Evolutionary conservation across 208 protist genomes (phyloP).

Genomic region (Trypanosoma cruzi): DNA sequence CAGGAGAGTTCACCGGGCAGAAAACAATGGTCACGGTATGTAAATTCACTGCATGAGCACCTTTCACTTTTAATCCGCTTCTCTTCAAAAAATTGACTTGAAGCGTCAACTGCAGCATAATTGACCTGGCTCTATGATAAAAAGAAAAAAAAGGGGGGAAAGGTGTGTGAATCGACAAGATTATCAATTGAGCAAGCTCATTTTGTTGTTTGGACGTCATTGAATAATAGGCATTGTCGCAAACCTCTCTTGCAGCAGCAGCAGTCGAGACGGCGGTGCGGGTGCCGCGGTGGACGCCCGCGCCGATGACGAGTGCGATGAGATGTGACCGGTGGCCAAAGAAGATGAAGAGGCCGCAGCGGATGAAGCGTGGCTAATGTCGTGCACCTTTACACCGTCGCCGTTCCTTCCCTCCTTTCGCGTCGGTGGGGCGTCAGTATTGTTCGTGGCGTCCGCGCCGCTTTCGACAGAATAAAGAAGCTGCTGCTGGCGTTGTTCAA

Average conservation of each 20-base stretch:
- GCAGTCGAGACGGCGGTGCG: conserved; percentile 11
- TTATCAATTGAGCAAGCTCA: neutral
- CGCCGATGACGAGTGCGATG: conserved; percentile 1
- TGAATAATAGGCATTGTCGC: conserved; percentile 13
- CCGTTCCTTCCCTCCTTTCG: neutral
- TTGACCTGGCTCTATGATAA: neutral
- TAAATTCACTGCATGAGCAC: too few relatives aligned
- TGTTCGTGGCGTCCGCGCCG: neutral
- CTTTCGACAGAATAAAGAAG: neutral
- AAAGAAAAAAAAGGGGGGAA: neutral
- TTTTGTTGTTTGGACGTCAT: neutral
- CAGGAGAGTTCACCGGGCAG: too few relatives aligned
- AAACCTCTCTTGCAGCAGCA: conserved; percentile 24
- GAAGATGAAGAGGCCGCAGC: neutral
- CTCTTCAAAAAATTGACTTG: too few relatives aligned
- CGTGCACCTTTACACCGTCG: neutral
- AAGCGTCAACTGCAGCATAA: neutral
- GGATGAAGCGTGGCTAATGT: neutral
- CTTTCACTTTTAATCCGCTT: too few relatives aligned
- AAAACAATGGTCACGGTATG: too few relatives aligned
- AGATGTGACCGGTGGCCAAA: neutral
- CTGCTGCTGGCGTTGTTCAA: conserved; percentile 13
- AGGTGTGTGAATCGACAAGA: neutral
- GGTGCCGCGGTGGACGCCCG: conserved; percentile 19
- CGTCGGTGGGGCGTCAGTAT: neutral